Conservation (phyloP, 371 early-diverging fungal species). For the Mucor indicus region DNA sequence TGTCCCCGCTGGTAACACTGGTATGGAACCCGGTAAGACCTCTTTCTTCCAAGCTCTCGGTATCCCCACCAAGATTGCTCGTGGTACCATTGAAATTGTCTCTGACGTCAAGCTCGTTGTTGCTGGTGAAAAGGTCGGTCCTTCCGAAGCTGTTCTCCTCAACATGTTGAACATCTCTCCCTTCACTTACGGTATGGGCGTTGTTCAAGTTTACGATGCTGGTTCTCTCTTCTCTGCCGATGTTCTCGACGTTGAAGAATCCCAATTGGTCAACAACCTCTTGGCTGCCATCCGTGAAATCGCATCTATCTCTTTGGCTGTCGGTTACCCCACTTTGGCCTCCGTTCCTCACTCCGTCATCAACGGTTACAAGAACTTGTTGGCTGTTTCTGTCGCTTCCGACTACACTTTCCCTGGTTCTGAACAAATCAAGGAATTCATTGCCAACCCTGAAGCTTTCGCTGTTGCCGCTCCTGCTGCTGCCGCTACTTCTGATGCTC, state of each 20-base stretch:
- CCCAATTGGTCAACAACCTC: slow-evolving; percentile 77
- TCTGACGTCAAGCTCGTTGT: slow-evolving; percentile 92
- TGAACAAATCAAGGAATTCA: slow-evolving; percentile 90
- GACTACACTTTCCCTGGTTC: slow-evolving; percentile 93
- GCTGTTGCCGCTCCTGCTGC: slow-evolving; percentile 69
- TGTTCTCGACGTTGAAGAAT: slow-evolving; percentile 94
- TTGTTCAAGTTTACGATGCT: slow-evolving; percentile 92
- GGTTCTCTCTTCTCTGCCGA: slow-evolving; percentile 90
- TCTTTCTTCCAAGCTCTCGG: slow-evolving; percentile 99
- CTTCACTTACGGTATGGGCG: slow-evolving; percentile 99
- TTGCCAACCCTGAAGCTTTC: slow-evolving; percentile 86
- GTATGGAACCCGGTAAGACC: slow-evolving; percentile 99
- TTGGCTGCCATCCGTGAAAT: slow-evolving; percentile 81
- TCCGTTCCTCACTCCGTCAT: slow-evolving; percentile 96
- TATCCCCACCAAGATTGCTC: slow-evolving; percentile 99
- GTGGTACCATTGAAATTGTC: slow-evolving; percentile 99
- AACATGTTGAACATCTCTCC: slow-evolving; percentile 99
- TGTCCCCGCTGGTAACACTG: slow-evolving; percentile 98
- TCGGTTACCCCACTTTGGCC: slow-evolving; percentile 93
- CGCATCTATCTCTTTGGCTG: slow-evolving; percentile 94
- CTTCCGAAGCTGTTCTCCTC: slow-evolving; percentile 98
- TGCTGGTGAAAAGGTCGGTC: slow-evolving; percentile 94
- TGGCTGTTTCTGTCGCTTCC: slow-evolving; percentile 88
- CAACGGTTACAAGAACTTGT: slow-evolving; percentile 96
- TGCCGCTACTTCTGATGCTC: slow-evolving; percentile 43